These are phyloP conservation scores for Talaromyces borbonicus DNA, from an alignment of 495 filamentous ascomycete genomes.

Conservation along the genomic window DNA sequence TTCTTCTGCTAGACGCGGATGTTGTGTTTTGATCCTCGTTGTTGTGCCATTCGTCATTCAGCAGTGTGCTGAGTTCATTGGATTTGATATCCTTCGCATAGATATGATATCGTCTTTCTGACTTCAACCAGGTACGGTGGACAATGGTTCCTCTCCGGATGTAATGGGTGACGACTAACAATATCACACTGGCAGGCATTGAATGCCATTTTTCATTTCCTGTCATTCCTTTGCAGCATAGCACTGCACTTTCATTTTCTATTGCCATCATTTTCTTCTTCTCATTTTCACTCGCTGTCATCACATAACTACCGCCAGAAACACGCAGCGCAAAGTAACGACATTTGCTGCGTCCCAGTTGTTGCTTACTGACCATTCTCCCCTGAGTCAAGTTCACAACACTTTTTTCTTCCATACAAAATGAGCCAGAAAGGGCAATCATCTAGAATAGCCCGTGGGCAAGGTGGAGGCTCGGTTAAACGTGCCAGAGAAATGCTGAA, in stretches of 20 bases:
- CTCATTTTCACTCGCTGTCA: background rate
- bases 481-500: constrained; percentile 43
- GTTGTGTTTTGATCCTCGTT: background rate
- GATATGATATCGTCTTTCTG: background rate
- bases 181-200: background rate
- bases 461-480: constrained; percentile 30
- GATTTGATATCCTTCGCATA: background rate
- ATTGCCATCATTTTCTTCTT: background rate
- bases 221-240: constrained; percentile 5
- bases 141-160: background rate
- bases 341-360: too few species aligned
- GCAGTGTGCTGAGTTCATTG: background rate
- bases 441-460: background rate
- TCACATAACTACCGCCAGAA: background rate
- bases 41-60: background rate
- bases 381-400: background rate
- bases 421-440: constrained; percentile 5
- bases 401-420: too few species aligned
- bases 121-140: background rate
- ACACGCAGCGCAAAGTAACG: too few species aligned
- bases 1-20: constrained; percentile 2
- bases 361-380: too few species aligned
- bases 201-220: background rate
- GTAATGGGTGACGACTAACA: background rate
- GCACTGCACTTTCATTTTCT: constrained; percentile 1